These are phyloP conservation scores for Lathyrus sativus DNA, from an alignment of 306 rosid species.

Conservation along the genomic window DNA sequence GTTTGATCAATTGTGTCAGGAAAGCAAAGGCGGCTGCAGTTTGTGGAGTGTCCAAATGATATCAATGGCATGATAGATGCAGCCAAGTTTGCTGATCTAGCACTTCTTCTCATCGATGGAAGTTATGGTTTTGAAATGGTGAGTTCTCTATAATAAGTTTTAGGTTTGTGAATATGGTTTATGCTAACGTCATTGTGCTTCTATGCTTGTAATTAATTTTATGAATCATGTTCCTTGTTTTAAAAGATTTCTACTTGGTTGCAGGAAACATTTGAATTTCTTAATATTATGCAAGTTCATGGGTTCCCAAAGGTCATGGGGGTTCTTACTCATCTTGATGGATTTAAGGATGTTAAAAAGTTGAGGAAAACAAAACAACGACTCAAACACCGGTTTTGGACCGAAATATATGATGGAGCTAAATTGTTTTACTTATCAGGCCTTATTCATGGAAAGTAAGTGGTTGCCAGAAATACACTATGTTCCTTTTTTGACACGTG, in stretches of 20 bases:
- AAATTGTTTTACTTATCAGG: conserved; percentile 93
- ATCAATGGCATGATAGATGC: conserved; percentile 97
- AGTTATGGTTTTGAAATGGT: conserved; percentile 97
- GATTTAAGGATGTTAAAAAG: conserved; percentile 79
- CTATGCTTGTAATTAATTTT: background rate
- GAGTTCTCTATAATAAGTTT: conserved; percentile 36
- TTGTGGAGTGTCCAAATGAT: conserved; percentile 92
- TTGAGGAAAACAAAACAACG: conserved; percentile 84
- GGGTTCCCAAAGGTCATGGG: conserved; percentile 98
- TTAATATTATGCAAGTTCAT: conserved; percentile 86
- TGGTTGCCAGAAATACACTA: conserved; percentile 15
- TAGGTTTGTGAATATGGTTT: background rate
- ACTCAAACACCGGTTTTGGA: conserved; percentile 92
- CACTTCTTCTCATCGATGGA: conserved; percentile 92
- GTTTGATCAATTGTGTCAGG: conserved; percentile 51
- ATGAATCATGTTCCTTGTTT: background rate
- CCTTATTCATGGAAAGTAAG: conserved; percentile 89
- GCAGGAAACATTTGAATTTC: conserved; percentile 98
- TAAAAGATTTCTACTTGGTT: conserved; percentile 14
- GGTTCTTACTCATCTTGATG: conserved; percentile 93
- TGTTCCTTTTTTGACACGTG: conserved; percentile 8
- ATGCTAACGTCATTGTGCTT: background rate
- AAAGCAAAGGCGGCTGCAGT: conserved; percentile 88
- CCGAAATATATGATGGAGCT: conserved; percentile 91
- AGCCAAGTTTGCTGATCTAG: conserved; percentile 86